Conservation (phyloP, 1,139 yeast species). For the Scheffersomyces lignicola region DNA sequence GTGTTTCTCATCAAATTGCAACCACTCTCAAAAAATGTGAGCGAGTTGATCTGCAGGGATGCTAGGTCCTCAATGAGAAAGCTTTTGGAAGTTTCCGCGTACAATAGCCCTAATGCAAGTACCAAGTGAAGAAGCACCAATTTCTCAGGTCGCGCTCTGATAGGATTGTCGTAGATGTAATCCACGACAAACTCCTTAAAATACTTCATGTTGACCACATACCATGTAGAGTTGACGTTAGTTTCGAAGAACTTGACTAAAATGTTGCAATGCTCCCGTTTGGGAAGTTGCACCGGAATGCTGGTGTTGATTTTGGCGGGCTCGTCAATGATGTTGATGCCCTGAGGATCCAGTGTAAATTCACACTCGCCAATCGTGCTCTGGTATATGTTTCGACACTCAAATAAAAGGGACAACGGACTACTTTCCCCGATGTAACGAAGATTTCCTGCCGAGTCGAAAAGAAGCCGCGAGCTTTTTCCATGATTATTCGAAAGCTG, state of each 20-base stretch:
- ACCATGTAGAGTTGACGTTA: slow-evolving; percentile 21
- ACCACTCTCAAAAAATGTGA: slow-evolving; percentile 30
- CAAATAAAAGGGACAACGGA: slow-evolving; percentile 20
- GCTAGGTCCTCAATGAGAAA: slow-evolving; percentile 6
- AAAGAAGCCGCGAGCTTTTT: slow-evolving; percentile 7
- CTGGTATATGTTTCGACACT: slow-evolving; percentile 18
- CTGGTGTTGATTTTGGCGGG: slow-evolving; percentile 13
- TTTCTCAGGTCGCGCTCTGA: slow-evolving; percentile 7
- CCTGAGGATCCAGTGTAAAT: slow-evolving; percentile 11
- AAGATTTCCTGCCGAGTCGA: slow-evolving; percentile 14
- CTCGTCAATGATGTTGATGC: slow-evolving; percentile 19
- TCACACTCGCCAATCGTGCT: slow-evolving; percentile 10
- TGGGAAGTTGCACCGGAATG: slow-evolving; percentile 15
- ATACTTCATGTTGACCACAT: slow-evolving; percentile 10
- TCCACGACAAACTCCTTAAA: slow-evolving; percentile 15
- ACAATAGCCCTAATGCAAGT: slow-evolving; percentile 11
- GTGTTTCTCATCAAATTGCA: slow-evolving; percentile 24
- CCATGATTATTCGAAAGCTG: slow-evolving; percentile 7
- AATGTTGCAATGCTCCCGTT: slow-evolving; percentile 13
- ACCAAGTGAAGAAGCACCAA: slow-evolving; percentile 10
- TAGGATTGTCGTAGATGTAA: slow-evolving; percentile 14
- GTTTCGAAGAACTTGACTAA: slow-evolving; percentile 17
- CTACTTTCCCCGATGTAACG: slow-evolving; percentile 24
- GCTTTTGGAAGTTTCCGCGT: slow-evolving; percentile 8
- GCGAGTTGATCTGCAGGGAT: slow-evolving; percentile 2